Percentiles rank a stretch among this genome's conserved stretches.
phyloP scores from a whole-genome alignment of 2,329 filamentous ascomycete species.

The Sporothrix phasma region DNA sequence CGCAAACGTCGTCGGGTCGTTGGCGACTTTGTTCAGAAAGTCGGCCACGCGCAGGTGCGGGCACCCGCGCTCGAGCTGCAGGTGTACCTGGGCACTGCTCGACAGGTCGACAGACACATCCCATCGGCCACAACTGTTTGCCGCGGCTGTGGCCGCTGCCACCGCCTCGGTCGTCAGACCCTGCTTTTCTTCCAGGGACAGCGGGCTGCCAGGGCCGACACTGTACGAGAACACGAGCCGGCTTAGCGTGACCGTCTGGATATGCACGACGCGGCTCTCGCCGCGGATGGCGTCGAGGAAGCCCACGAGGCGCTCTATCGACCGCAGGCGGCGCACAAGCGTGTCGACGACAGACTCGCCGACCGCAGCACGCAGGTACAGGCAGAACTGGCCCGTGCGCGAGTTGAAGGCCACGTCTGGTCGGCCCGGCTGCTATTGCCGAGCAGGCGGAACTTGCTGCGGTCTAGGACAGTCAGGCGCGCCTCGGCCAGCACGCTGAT shows the following conservation, averaged over 20 bases:
- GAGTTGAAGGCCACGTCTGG: slow-evolving; percentile 51
- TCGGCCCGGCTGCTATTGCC: slow-evolving; percentile 39
- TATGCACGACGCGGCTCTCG: slow-evolving; percentile 43
- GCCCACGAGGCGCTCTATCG: slow-evolving; percentile 59
- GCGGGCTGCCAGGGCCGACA: slow-evolving; percentile 2
- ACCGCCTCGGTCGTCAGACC: slow-evolving; percentile 6
- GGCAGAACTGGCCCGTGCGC: slow-evolving; percentile 50
- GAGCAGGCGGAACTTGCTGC: slow-evolving; percentile 45
- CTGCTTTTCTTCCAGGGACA: not conserved
- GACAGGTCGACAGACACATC: slow-evolving; percentile 50
- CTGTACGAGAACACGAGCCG: slow-evolving; percentile 62
- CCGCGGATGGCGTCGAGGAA: slow-evolving; percentile 57
- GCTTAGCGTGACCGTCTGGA: slow-evolving; percentile 50
- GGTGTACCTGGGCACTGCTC: slow-evolving; percentile 39
- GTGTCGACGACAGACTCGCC: slow-evolving; percentile 48
- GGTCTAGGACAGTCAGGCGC: slow-evolving; percentile 44
- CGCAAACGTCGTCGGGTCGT: slow-evolving; percentile 42
- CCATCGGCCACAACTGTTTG: slow-evolving; percentile 28
- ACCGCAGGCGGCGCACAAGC: slow-evolving; percentile 51
- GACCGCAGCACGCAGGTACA: slow-evolving; percentile 49
- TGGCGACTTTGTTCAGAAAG: slow-evolving; percentile 48
- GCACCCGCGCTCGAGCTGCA: slow-evolving; percentile 52
- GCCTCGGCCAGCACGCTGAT: slow-evolving; percentile 40
- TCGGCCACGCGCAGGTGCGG: slow-evolving; percentile 57
- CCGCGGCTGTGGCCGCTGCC: not conserved